phyloP scores from a whole-genome alignment of 371 early-diverging fungal genomes.

The Rhizopus arrhizus region DNA sequence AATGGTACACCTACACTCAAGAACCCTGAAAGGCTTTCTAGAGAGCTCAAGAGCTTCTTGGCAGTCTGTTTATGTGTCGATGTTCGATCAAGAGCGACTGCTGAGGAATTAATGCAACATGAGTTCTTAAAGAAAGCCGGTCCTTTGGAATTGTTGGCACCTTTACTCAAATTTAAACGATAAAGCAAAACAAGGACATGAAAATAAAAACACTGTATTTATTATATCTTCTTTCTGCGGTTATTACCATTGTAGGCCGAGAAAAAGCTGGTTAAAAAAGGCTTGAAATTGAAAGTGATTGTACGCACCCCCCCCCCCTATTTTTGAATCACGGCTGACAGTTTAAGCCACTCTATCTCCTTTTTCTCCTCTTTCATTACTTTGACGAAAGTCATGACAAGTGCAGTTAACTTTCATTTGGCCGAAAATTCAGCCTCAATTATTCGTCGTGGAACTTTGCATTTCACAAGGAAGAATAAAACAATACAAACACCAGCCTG shows the following conservation, averaged over 20 bases:
- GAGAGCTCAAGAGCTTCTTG: conserved; percentile 84
- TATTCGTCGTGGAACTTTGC: conserved; percentile 41
- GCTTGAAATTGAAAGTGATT: too few species aligned
- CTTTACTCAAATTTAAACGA: conserved; percentile 54
- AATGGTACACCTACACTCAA: conserved; percentile 95
- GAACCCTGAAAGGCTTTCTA: conserved; percentile 78
- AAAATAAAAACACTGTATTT: too few species aligned
- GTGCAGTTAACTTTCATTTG: conserved; percentile 29
- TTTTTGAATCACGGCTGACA: not conserved
- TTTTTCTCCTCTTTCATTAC: conserved; percentile 9
- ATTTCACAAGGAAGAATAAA: conserved; percentile 44
- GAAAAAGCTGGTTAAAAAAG: too few species aligned
- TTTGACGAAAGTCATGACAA: conserved; percentile 29
- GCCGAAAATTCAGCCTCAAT: conserved; percentile 25
- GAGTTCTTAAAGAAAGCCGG: conserved; percentile 73
- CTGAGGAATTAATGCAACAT: conserved; percentile 80
- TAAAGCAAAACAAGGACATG: too few species aligned
- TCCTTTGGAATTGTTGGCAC: conserved; percentile 51
- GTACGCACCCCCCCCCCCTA: too few species aligned
- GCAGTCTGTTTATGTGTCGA: conserved; percentile 90
- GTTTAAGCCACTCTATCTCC: not conserved
- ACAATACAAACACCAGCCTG: conserved; percentile 69
- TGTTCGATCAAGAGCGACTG: conserved; percentile 79
- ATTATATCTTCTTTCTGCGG: too few species aligned
- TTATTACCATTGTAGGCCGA: too few species aligned